A percentile compares a stretch with the other conserved stretches of the same genome.
Evolutionary conservation across 179 eudicot genomes (phyloP).

Genomic region (Patellifolia procumbens): DNA sequence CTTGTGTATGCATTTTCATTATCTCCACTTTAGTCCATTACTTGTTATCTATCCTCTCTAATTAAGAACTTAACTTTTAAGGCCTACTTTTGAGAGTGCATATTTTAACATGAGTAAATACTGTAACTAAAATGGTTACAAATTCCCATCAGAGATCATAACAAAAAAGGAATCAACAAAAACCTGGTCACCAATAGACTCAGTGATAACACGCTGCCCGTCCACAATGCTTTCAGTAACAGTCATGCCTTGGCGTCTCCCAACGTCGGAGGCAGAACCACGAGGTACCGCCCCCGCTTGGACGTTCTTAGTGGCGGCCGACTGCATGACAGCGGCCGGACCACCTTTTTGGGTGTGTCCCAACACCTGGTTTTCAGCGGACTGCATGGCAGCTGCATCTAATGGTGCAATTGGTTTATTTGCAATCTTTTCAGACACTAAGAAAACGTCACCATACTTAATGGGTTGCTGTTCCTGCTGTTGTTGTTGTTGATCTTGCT

Average conservation of each 20-base stretch:
- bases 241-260: constrained; percentile 37
- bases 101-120: no score
- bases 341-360: constrained; percentile 54
- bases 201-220: constrained; percentile 44
- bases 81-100: no score
- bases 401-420: constrained; percentile 47
- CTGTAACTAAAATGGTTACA: background rate
- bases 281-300: constrained; percentile 41
- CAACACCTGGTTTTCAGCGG: constrained; percentile 53
- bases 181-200: constrained; percentile 61
- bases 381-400: constrained; percentile 69
- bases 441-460: constrained; percentile 47
- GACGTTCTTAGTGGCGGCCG: constrained; percentile 59
- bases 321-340: constrained; percentile 59
- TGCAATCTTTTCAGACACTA: constrained; percentile 50
- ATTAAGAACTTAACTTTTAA: no score
- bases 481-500: background rate
- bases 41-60: no score
- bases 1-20: no score
- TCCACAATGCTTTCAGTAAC: constrained; percentile 40
- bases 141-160: no score
- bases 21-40: no score
- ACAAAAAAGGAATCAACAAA: background rate
- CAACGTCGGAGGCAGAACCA: constrained; percentile 32
- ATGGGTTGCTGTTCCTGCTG: constrained; percentile 29